Evolutionary conservation across 495 filamentous ascomycete species (phyloP).

Genomic region (Filosporella fistucella): DNA sequence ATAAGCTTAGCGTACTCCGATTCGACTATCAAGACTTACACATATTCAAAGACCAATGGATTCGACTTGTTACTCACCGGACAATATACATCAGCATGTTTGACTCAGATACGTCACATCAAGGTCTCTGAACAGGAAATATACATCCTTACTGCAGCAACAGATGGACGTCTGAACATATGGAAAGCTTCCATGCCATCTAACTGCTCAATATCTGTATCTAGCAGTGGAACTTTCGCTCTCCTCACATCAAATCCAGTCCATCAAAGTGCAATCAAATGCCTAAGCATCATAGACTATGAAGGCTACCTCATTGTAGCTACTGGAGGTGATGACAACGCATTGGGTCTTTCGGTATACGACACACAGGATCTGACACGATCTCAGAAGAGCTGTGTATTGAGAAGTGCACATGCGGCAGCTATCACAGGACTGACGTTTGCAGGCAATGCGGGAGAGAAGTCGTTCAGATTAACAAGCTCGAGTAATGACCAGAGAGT

Average conservation of each 20-base stretch:
- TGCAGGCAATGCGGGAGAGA: background rate
- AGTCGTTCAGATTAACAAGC: slow-evolving; percentile 40
- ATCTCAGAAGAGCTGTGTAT: slow-evolving; percentile 26
- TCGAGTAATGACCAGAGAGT: slow-evolving; percentile 79
- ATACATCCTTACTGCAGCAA: slow-evolving; percentile 47
- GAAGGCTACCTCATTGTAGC: slow-evolving; percentile 43
- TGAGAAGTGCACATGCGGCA: slow-evolving; percentile 74
- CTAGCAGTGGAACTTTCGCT: background rate
- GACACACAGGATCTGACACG: background rate
- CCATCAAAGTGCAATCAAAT: slow-evolving; percentile 76
- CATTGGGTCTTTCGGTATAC: slow-evolving; percentile 50
- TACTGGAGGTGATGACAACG: slow-evolving; percentile 85
- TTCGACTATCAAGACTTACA: slow-evolving; percentile 65
- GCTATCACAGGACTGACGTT: slow-evolving; percentile 66
- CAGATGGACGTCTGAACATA: slow-evolving; percentile 39
- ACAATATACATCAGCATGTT: slow-evolving; percentile 72
- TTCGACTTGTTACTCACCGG: slow-evolving; percentile 55
- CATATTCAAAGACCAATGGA: slow-evolving; percentile 40
- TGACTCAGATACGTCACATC: slow-evolving; percentile 58
- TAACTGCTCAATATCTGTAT: no score
- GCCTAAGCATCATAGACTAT: slow-evolving; percentile 28
- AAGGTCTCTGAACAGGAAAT: background rate
- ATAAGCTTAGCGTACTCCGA: slow-evolving; percentile 73
- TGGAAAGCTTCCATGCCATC: slow-evolving; percentile 21
- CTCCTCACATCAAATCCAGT: slow-evolving; percentile 33